These are phyloP conservation scores for Sphaerulina populicola DNA, from an alignment of 2,329 filamentous ascomycete genomes.

Conservation along the genomic window DNA sequence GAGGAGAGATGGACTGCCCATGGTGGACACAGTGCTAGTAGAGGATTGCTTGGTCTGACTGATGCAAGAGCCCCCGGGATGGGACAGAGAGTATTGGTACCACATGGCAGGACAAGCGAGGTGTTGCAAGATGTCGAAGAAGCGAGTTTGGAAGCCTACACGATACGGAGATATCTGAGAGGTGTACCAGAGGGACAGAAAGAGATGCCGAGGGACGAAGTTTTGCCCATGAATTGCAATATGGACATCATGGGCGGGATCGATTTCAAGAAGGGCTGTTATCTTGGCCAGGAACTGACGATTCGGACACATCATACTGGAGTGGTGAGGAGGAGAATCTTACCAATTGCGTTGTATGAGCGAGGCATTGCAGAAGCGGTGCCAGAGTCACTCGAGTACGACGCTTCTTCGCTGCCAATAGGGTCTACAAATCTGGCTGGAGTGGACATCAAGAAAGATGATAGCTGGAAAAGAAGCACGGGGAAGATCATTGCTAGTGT, in stretches of 20 bases:
- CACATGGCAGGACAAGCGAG: constrained; percentile 23
- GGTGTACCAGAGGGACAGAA: constrained; percentile 78
- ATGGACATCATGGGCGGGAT: constrained; percentile 78
- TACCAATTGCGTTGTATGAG: constrained; percentile 69
- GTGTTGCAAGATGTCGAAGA: constrained; percentile 37
- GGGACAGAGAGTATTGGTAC: constrained; percentile 30
- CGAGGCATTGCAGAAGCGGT: constrained; percentile 35
- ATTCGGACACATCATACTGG: constrained; percentile 92
- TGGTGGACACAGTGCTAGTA: constrained; percentile 10
- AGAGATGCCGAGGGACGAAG: constrained; percentile 63
- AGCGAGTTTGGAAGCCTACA: constrained; percentile 49
- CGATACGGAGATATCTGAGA: constrained; percentile 64
- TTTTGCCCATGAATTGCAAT: constrained; percentile 81
- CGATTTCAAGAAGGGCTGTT: constrained; percentile 93
- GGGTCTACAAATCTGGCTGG: constrained; percentile 9
- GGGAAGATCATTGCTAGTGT: constrained; percentile 73
- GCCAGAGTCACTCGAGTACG: constrained; percentile 41
- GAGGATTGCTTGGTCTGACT: constrained; percentile 35
- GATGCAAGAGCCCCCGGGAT: constrained; percentile 33
- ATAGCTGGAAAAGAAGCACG: constrained; percentile 55
- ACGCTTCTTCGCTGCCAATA: constrained; percentile 9
- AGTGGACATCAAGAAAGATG: constrained; percentile 46
- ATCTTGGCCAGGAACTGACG: constrained; percentile 91
- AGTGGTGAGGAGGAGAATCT: constrained; percentile 79
- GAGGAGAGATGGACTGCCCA: constrained; percentile 33